Percentiles rank a stretch among this genome's conserved stretches.
These are phyloP conservation scores for Curvularia sp. DNA, from an alignment of 2,329 filamentous ascomycete genomes.

Conservation along the genomic window DNA sequence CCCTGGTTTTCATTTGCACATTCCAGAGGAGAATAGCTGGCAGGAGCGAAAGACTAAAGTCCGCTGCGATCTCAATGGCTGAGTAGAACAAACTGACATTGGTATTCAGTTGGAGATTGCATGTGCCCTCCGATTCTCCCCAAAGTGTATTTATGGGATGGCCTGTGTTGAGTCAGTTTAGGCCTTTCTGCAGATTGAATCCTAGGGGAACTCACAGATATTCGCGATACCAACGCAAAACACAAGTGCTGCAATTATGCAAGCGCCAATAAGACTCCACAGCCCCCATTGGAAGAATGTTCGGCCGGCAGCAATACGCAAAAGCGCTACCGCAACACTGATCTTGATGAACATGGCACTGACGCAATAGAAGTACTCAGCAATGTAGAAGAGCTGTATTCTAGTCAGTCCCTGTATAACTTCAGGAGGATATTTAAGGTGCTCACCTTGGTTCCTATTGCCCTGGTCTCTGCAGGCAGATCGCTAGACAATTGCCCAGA, in stretches of 20 bases:
- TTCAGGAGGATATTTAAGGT: background rate
- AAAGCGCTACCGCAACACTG: slow-evolving; percentile 30
- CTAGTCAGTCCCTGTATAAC: background rate
- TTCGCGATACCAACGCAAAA: slow-evolving; percentile 31
- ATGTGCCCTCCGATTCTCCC: slow-evolving; percentile 30
- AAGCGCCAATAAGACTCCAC: slow-evolving; percentile 24
- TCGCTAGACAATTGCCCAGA: slow-evolving; percentile 24
- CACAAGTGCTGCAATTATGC: slow-evolving; percentile 24
- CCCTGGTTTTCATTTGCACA: slow-evolving; percentile 43
- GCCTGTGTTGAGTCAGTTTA: slow-evolving; percentile 14
- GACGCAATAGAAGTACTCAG: slow-evolving; percentile 32
- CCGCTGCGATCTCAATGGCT: slow-evolving; percentile 29
- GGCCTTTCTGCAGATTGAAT: too few species aligned
- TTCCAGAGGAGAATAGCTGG: slow-evolving; percentile 32
- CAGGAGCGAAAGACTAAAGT: slow-evolving; percentile 30
- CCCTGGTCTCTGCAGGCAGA: slow-evolving; percentile 18
- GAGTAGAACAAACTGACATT: slow-evolving; percentile 32
- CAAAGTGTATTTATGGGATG: slow-evolving; percentile 31
- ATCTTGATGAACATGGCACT: slow-evolving; percentile 31
- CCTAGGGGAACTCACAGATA: slow-evolving; percentile 20
- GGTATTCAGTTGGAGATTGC: slow-evolving; percentile 30
- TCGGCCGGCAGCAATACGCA: slow-evolving; percentile 26
- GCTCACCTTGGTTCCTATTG: slow-evolving; percentile 26
- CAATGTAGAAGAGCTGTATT: slow-evolving; percentile 27
- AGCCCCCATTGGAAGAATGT: slow-evolving; percentile 19